Base-by-base conservation (phyloP, 2,329 filamentous ascomycete species). In the Alternaria infectoria region DNA sequence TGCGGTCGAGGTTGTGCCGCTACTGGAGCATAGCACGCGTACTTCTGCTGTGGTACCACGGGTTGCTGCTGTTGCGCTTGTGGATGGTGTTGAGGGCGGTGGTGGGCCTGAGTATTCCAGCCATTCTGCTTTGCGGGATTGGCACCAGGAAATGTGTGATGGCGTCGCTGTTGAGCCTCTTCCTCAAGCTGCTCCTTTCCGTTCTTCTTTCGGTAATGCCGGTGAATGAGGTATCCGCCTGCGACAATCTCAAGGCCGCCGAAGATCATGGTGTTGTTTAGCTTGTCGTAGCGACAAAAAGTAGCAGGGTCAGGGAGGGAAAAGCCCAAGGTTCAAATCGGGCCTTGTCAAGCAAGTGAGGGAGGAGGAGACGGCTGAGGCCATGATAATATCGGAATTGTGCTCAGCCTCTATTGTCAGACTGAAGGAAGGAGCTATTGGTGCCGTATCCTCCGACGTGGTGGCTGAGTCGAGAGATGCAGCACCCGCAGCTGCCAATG, bases 181-280 rank as follows among this genome's bases (percentile, higher is more conserved):
- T 73, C 66, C 47, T 73, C 62, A 15, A 73, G 64, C 52, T 64
- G 68, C 61, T 70, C 71, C 66, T 76, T 75, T 63, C 76, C 70
- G 47, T 75, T 72, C 64, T 78, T 78, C 58, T 78, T 75, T 59
- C 76, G 77, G 58, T 78, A 71, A 54, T 79, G 72, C 30, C 71
- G 72, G 64, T 80, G 76, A 23, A 76, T 56, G 7, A 80, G 66
- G 50, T 77, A 77, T 28, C 76, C 77, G 44, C 75, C 78, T 28
- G 75, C 74, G 52, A 79, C 71, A 25, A 80, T 58, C 58, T 80
- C 78, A 1, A 80, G 72, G n/a, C 78, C 78, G n/a, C 77, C 78
- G 30, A 80, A 71, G 56, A 80, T 71, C 77, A 80, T 80, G 68
- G 64, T 74, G 71, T 72, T 64, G 68, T 64, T 10, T 36, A 44